Conservation (phyloP, 306 rosid genomes). For the Hippophae gyantsensis region DNA sequence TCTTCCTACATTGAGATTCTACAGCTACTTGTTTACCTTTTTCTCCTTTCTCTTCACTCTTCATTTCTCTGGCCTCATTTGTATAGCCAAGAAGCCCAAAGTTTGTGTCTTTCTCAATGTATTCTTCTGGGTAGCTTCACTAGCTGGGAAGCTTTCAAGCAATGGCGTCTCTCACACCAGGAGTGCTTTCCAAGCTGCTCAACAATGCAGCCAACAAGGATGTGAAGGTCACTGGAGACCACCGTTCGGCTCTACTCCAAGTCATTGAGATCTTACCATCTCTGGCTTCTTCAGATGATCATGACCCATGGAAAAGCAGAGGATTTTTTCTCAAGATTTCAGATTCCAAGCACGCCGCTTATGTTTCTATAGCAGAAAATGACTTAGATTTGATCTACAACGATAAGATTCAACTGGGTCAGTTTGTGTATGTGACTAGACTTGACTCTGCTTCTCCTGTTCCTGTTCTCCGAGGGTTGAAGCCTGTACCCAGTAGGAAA, state of each 20-base stretch:
- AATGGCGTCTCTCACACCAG: conserved; percentile 75
- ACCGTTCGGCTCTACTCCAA: conserved; percentile 65
- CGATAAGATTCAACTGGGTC: conserved; percentile 56
- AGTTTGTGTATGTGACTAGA: conserved; percentile 54
- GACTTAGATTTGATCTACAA: conserved; percentile 46
- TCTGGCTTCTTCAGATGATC: conserved; percentile 25
- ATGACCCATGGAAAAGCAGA: conserved; percentile 38
- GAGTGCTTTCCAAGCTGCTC: conserved; percentile 60
- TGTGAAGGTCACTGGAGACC: conserved; percentile 38
- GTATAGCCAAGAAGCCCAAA: neutral
- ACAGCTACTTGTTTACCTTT: conserved; percentile 1
- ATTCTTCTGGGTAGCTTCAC: neutral
- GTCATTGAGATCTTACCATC: conserved; percentile 61
- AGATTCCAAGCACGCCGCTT: conserved; percentile 58
- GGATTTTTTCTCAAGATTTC: conserved; percentile 73
- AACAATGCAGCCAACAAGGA: conserved; percentile 36
- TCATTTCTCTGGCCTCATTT: neutral
- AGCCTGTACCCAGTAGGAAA: conserved; percentile 40
- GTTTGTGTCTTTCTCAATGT: neutral
- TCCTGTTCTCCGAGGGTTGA: conserved; percentile 50
- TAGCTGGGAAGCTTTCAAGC: neutral
- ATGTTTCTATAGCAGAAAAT: conserved; percentile 38
- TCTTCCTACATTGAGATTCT: conserved; percentile 44
- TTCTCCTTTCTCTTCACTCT: neutral
- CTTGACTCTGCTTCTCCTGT: conserved; percentile 38